Evolutionary conservation across 768 basidiomycete species (phyloP).

Genomic region (Tricholoma saponaceum): DNA sequence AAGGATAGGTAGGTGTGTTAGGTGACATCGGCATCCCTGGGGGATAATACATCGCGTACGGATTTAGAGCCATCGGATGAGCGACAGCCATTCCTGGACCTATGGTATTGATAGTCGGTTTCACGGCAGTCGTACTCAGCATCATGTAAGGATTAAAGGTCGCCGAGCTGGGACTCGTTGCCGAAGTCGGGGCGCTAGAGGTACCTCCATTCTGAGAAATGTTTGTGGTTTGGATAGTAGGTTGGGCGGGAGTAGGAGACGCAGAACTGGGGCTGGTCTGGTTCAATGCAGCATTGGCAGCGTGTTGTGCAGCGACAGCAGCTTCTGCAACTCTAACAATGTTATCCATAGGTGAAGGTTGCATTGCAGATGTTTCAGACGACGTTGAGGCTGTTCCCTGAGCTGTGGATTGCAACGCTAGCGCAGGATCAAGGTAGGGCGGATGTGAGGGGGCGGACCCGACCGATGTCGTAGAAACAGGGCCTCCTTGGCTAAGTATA

Average conservation of each 20-base stretch:
- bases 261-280: constrained; percentile 4
- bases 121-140: constrained; percentile 6
- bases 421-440: not conserved
- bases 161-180: constrained; percentile 9
- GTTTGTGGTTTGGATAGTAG: not conserved
- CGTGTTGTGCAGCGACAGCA: constrained; percentile 29
- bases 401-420: not conserved
- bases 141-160: constrained; percentile 23
- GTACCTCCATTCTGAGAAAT: not conserved
- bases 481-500: not conserved
- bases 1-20: constrained; percentile 31
- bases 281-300: constrained; percentile 10
- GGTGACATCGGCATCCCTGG: constrained; percentile 37
- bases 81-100: constrained; percentile 5
- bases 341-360: constrained; percentile 26
- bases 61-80: constrained; percentile 22
- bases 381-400: not conserved
- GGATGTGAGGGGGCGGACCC: not conserved
- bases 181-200: constrained; percentile 2
- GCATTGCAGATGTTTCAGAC: constrained; percentile 6
- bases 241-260: constrained; percentile 5
- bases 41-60: constrained; percentile 40
- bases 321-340: constrained; percentile 36
- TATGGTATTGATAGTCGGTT: constrained; percentile 21
- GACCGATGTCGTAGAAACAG: not conserved